Evolutionary conservation across 192 early-diverging fungal genomes (phyloP).

Genomic region (Backusella liffmaniae): DNA sequence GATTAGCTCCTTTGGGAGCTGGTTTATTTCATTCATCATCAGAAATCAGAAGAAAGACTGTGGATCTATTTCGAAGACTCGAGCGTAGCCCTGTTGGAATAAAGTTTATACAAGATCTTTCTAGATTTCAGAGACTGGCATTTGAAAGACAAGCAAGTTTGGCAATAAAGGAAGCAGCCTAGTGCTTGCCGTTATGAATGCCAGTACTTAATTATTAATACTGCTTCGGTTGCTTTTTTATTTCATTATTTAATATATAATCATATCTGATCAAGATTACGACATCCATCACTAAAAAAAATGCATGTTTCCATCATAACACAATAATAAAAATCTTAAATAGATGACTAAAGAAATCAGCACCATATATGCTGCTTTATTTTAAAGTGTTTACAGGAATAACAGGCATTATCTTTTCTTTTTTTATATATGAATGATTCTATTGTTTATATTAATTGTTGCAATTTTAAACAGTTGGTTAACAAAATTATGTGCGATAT

Average conservation of each 20-base stretch:
- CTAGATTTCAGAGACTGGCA: slow-evolving; percentile 43
- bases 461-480: too few relatives aligned
- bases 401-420: too few relatives aligned
- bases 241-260: neutral
- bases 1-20: slow-evolving; percentile 73
- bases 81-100: slow-evolving; percentile 59
- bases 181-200: neutral
- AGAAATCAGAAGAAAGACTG: slow-evolving; percentile 64
- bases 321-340: too few relatives aligned
- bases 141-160: slow-evolving; percentile 36
- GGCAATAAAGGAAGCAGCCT: neutral
- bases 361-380: too few relatives aligned
- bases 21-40: slow-evolving; percentile 78
- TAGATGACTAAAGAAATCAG: too few relatives aligned
- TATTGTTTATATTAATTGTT: too few relatives aligned
- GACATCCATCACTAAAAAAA: too few relatives aligned
- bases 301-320: too few relatives aligned
- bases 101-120: slow-evolving; percentile 42
- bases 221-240: neutral
- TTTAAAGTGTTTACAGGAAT: too few relatives aligned
- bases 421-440: too few relatives aligned
- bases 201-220: neutral
- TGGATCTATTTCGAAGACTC: slow-evolving; percentile 73
- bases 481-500: too few relatives aligned
- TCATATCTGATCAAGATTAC: too few relatives aligned